phyloP scores from a whole-genome alignment of 306 rosid species.

The Carpinus viminea region DNA sequence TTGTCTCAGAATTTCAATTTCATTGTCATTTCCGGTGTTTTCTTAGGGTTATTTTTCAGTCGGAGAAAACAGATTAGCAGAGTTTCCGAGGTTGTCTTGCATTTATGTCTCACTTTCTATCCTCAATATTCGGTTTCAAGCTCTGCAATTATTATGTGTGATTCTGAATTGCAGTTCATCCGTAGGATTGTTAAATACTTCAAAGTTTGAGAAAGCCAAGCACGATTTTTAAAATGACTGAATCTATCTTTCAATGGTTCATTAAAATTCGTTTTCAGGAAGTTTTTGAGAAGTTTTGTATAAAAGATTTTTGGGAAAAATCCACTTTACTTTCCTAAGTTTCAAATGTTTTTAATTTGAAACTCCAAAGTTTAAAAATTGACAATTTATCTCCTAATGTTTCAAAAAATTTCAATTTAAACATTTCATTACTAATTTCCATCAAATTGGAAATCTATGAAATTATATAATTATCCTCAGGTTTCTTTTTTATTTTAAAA shows the following conservation, averaged over 20 bases:
- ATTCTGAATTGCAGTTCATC: conserved; percentile 17
- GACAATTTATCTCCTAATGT: no score
- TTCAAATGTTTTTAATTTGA: no score
- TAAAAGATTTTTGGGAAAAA: no score
- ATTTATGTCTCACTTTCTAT: not conserved
- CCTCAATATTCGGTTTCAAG: not conserved
- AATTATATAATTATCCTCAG: no score
- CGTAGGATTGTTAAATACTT: conserved; percentile 5
- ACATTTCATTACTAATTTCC: no score
- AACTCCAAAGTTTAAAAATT: no score
- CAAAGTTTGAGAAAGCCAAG: not conserved
- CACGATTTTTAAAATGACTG: not conserved
- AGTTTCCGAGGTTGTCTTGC: not conserved
- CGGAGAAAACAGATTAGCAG: not conserved
- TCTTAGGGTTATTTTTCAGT: not conserved
- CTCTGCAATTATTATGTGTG: not conserved
- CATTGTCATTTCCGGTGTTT: not conserved
- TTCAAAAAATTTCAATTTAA: no score
- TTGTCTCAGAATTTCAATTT: not conserved
- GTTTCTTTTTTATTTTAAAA: no score
- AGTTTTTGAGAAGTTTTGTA: not conserved
- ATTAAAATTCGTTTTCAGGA: no score
- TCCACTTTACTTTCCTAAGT: no score
- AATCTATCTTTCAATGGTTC: no score
- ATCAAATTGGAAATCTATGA: no score